phyloP scores from a whole-genome alignment of 108 stramenopile species.

The Thalassiosira profunda region DNA sequence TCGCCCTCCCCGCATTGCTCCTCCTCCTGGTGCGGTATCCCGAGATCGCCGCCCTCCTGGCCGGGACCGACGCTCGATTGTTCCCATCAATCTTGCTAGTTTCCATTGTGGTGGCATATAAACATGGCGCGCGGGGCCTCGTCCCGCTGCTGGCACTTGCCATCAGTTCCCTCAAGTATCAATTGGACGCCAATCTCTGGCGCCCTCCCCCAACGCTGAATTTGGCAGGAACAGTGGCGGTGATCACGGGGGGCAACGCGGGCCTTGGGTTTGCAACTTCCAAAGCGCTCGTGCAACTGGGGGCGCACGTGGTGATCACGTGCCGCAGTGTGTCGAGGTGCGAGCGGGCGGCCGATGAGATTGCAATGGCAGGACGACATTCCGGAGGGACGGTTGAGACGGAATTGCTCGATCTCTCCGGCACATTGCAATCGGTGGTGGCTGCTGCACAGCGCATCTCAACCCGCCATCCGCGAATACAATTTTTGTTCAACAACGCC shows the following conservation, averaged over 20 bases:
- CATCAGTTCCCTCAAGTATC: too few species aligned
- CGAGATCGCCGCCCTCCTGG: too few species aligned
- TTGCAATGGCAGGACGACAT: too few species aligned
- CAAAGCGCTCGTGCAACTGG: constrained; percentile 33
- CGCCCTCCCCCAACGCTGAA: not conserved
- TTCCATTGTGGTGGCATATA: too few species aligned
- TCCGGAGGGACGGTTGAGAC: not conserved
- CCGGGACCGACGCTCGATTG: too few species aligned
- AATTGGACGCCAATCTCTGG: not conserved
- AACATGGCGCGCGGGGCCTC: too few species aligned
- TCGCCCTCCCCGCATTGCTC: too few species aligned
- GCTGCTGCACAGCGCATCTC: not conserved
- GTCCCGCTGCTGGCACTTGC: too few species aligned
- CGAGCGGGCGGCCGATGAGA: not conserved
- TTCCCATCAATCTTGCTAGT: too few species aligned
- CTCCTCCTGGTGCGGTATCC: too few species aligned
- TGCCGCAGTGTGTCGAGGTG: not conserved
- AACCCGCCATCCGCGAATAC: not conserved
- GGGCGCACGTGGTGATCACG: constrained; percentile 32
- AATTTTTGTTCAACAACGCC: constrained; percentile 1
- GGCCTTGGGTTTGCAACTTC: constrained; percentile 59
- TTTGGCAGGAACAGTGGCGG: constrained; percentile 36
- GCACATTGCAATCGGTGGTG: not conserved
- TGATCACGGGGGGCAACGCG: constrained; percentile 54
- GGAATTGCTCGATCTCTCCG: not conserved